These are phyloP conservation scores for Nicotiana sylvestris DNA, from an alignment of 257 asterid species.

Conservation along the genomic window DNA sequence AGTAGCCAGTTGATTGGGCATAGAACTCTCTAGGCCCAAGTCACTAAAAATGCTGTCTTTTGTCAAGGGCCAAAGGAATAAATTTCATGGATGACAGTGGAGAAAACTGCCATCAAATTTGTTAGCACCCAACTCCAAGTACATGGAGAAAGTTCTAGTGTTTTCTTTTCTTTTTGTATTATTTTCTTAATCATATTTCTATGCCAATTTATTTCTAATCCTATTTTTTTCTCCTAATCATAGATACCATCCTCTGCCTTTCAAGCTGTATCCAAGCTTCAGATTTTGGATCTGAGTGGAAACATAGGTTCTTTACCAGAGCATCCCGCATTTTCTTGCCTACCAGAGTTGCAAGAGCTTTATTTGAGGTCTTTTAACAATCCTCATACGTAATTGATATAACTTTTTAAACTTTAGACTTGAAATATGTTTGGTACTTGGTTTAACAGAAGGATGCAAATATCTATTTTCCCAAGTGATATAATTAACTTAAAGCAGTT, in stretches of 20 bases:
- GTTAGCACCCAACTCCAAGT: background rate
- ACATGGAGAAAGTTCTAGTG: background rate
- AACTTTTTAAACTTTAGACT: constrained; percentile 1
- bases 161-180: background rate
- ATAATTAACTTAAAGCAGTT: constrained; percentile 54
- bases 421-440: constrained; percentile 25
- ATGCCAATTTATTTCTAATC: constrained; percentile 13
- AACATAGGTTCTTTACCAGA: constrained; percentile 61
- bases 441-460: constrained; percentile 70
- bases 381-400: background rate
- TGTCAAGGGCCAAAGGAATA: background rate
- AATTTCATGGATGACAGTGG: background rate
- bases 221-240: background rate
- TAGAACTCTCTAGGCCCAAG: background rate
- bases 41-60: background rate
- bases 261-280: constrained; percentile 71
- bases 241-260: constrained; percentile 84
- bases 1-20: background rate
- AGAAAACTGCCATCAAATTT: background rate
- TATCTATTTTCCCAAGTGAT: constrained; percentile 64
- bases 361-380: constrained; percentile 62
- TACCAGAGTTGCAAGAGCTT: constrained; percentile 81
- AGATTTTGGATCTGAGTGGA: constrained; percentile 85
- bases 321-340: constrained; percentile 61
- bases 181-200: background rate